These are phyloP conservation scores for Metarhizium humberi DNA, from an alignment of 2,329 filamentous ascomycete species.

Conservation along the genomic window DNA sequence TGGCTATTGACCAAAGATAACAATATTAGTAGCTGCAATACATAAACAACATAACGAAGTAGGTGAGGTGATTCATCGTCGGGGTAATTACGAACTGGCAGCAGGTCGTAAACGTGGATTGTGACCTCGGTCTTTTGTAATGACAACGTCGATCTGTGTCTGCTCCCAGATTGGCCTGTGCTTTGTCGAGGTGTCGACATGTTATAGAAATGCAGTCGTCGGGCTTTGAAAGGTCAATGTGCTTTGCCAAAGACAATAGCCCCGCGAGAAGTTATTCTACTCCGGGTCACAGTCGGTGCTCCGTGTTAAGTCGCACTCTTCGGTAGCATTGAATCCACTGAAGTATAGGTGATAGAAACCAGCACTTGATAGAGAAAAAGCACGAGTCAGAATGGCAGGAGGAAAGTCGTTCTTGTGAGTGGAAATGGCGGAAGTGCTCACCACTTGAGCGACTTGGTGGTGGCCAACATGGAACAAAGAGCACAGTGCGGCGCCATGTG, in stretches of 20 bases:
- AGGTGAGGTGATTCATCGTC: not conserved
- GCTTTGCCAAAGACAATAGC: not conserved
- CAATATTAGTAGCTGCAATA: not conserved
- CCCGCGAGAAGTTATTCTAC: not conserved
- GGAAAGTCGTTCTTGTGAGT: not conserved
- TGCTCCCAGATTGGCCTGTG: constrained; percentile 15
- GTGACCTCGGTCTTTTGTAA: constrained; percentile 63
- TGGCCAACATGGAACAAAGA: not conserved
- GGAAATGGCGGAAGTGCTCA: not conserved
- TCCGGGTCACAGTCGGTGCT: not conserved
- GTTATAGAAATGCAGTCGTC: not conserved
- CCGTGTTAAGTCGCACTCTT: not conserved
- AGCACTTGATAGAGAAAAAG: not conserved
- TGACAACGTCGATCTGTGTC: constrained; percentile 58
- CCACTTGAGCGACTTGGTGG: not conserved
- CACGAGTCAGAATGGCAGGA: not conserved
- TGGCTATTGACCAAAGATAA: constrained; percentile 36
- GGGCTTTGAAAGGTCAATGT: not conserved
- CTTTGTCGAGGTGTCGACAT: constrained; percentile 21
- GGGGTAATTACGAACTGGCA: constrained; percentile 45
- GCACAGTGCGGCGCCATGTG: not conserved
- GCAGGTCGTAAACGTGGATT: constrained; percentile 70
- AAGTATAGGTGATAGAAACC: not conserved
- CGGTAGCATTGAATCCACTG: not conserved
- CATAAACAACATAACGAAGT: no score